Evolutionary conservation across 495 filamentous ascomycete species (phyloP).

Genomic region (Penicillium turbatum): DNA sequence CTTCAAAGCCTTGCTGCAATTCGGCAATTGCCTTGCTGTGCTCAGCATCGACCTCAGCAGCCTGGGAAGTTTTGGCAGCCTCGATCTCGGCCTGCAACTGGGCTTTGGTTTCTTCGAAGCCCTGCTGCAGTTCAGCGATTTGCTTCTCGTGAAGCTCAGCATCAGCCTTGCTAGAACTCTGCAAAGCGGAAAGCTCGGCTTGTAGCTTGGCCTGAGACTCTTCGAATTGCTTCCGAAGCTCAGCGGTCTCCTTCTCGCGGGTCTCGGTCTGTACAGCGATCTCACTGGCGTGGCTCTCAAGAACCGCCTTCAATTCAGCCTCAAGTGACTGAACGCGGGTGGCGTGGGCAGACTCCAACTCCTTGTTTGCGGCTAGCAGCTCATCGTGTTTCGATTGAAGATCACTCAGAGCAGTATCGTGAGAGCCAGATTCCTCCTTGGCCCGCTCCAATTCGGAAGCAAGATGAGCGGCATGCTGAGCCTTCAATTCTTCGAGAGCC

Average conservation of each 20-base stretch:
- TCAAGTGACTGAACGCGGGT: slow-evolving; percentile 34
- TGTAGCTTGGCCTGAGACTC: slow-evolving; percentile 29
- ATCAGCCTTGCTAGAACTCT: slow-evolving; percentile 23
- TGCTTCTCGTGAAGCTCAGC: slow-evolving; percentile 28
- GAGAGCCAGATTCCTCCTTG: slow-evolving; percentile 28
- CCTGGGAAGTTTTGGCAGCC: slow-evolving; percentile 22
- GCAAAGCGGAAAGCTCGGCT: slow-evolving; percentile 25
- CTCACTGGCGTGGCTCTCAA: slow-evolving; percentile 32
- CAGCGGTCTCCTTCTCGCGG: slow-evolving; percentile 31
- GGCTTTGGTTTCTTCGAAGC: slow-evolving; percentile 24
- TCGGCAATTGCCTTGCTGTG: slow-evolving; percentile 22
- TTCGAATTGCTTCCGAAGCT: slow-evolving; percentile 34
- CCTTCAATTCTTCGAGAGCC: slow-evolving; percentile 27
- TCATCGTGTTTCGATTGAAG: slow-evolving; percentile 42
- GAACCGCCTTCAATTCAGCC: slow-evolving; percentile 31
- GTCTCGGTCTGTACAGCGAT: slow-evolving; percentile 31
- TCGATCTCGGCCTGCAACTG: slow-evolving; percentile 36
- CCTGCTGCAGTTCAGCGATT: background rate
- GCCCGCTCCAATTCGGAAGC: slow-evolving; percentile 29
- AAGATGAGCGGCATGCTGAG: slow-evolving; percentile 6
- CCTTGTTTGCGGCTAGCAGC: slow-evolving; percentile 28
- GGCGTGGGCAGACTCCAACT: slow-evolving; percentile 34
- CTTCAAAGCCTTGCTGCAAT: slow-evolving; percentile 34
- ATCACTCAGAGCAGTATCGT: slow-evolving; percentile 31
- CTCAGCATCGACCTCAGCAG: slow-evolving; percentile 24